Evolutionary conservation across 2,329 filamentous ascomycete species (phyloP), one percentile per base, ranked within the genome.

Genomic region (Colletotrichum navitas): DNA sequence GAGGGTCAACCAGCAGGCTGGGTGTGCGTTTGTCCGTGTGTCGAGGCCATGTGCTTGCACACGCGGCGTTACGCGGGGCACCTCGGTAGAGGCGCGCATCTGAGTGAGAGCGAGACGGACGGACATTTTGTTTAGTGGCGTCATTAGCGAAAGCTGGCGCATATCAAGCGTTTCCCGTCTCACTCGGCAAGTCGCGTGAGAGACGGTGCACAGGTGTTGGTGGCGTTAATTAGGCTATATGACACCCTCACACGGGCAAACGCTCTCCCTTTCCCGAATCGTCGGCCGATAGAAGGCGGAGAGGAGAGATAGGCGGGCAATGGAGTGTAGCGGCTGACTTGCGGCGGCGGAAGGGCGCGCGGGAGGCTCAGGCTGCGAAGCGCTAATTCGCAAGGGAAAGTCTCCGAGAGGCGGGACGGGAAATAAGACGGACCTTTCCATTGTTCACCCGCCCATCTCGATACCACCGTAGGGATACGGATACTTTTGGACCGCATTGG

Each of bases 31-130:
- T n/a, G 21, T 64, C 26, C 39, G 36, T 41, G 63, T 52, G 14
- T 26, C 14, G 10, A 36, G 52, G 54, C 58, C 58, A 69, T 64
- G 47, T 68, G 65, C 58, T 62, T 34, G 21, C 58, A 16, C 32
- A 21, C 61, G 63, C 47, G 59, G 52, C 59, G 54, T 71, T 58
- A 63, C 45, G 65, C 59, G 64, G 45, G 61, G 14, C 61, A 43
- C 63, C 1, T 49, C 45, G 45, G 54, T 36, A 32, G 39, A 41
- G 10, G 29, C 47, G 24, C 24, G 32, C 21, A 59, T 47, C 18
- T 41, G 26, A 72, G 26, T 51, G 39, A 72, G 26, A 72, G 26
- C 43, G 39, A 72, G 65, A 72, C 54, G 65, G 65, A 64, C 69
- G 54, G 65, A 63, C 65, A 60, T 55, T 68, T 64, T 72, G 24